phyloP scores from a whole-genome alignment of 2,329 filamentous ascomycete genomes.

The Penicillium sp. region DNA sequence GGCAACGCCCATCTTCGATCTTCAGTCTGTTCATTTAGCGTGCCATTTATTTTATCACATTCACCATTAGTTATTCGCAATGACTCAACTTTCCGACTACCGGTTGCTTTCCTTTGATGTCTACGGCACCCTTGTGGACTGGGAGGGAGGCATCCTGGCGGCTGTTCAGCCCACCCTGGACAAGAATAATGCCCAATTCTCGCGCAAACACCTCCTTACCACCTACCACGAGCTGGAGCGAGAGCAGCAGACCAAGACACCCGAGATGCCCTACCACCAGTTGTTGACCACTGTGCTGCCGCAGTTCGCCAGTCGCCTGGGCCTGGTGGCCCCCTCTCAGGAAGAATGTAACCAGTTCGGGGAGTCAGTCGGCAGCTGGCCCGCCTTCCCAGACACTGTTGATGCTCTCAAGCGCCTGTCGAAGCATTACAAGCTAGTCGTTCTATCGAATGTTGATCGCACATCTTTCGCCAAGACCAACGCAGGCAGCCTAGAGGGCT shows the following conservation, averaged over 20 bases:
- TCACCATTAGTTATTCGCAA: no score
- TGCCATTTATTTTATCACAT: no score
- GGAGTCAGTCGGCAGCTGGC: conserved; percentile 43
- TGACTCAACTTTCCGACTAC: conserved; percentile 40
- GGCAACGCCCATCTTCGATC: no score
- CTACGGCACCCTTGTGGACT: conserved; percentile 79
- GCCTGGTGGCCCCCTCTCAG: not conserved
- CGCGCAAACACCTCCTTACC: conserved; percentile 21
- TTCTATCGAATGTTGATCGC: conserved; percentile 61
- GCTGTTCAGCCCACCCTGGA: conserved; percentile 52
- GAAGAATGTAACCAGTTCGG: not conserved
- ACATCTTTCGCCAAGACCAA: conserved; percentile 54
- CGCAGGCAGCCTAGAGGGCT: conserved; percentile 53
- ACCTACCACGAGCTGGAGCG: conserved; percentile 37
- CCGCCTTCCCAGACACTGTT: conserved; percentile 61
- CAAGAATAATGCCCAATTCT: not conserved
- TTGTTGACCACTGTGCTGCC: conserved; percentile 56
- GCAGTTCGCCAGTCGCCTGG: not conserved
- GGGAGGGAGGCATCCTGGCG: conserved; percentile 66
- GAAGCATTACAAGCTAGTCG: conserved; percentile 58
- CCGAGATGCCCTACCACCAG: conserved; percentile 61
- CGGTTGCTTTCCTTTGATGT: conserved; percentile 71
- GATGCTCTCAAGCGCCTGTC: conserved; percentile 54
- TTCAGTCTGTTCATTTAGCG: no score
- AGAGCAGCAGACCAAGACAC: conserved; percentile 56